A percentile compares a stretch with the other conserved stretches of the same genome.
Conservation (phyloP, 495 filamentous ascomycete genomes). For the Penicillium steckii region DNA sequence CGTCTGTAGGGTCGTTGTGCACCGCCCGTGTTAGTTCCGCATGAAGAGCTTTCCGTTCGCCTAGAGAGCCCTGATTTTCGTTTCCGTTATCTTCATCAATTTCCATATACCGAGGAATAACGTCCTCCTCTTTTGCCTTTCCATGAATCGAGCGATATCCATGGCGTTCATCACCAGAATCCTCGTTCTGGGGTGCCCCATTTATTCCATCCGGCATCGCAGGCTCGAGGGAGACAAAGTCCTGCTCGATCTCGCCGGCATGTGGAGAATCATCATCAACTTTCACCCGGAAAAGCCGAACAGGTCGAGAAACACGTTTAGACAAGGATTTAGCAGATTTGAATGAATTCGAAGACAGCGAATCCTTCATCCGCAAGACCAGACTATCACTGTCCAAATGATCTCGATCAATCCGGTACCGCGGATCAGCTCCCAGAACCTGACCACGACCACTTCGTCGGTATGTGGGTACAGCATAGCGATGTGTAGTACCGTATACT, state of each 20-base stretch:
- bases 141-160: slow-evolving; percentile 72
- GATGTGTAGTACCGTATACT: slow-evolving; percentile 59
- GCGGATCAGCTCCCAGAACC: slow-evolving; percentile 52
- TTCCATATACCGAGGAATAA: slow-evolving; percentile 49
- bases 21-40: slow-evolving; percentile 58
- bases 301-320: slow-evolving; percentile 5
- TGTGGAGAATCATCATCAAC: neutral
- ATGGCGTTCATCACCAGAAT: slow-evolving; percentile 47
- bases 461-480: slow-evolving; percentile 60
- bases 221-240: slow-evolving; percentile 46
- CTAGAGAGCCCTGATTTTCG: slow-evolving; percentile 36
- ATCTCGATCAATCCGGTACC: slow-evolving; percentile 54
- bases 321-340: neutral
- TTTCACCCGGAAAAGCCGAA: slow-evolving; percentile 17
- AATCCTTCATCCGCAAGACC: slow-evolving; percentile 33
- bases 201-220: slow-evolving; percentile 25
- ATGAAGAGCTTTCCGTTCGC: slow-evolving; percentile 48
- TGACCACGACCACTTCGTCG: slow-evolving; percentile 56
- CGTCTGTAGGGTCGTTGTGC: slow-evolving; percentile 61
- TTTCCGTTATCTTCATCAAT: slow-evolving; percentile 49
- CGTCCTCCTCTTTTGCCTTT: slow-evolving; percentile 56
- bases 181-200: slow-evolving; percentile 7
- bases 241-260: slow-evolving; percentile 6
- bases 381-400: slow-evolving; percentile 44
- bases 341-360: neutral